These are phyloP conservation scores for Chaetomium strumarium DNA, from an alignment of 2,329 filamentous ascomycete genomes.

Conservation along the genomic window DNA sequence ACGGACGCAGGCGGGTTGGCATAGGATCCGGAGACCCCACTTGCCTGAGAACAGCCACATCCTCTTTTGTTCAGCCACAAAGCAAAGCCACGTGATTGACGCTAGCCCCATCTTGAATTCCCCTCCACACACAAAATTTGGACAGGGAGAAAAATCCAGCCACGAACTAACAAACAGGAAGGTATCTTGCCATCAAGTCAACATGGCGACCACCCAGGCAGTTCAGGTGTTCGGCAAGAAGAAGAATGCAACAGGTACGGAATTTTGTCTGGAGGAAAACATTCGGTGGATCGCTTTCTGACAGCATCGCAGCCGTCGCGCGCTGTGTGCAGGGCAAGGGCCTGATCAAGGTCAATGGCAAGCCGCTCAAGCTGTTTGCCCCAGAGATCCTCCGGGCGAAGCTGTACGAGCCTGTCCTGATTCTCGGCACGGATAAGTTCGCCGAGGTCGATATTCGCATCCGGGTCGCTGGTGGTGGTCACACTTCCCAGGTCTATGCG, in stretches of 20 bases:
- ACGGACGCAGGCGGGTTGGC: too few species aligned
- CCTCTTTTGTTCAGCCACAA: constrained; percentile 12
- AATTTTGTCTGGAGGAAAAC: constrained; percentile 11
- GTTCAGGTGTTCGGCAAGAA: constrained; percentile 99
- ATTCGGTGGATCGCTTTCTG: constrained; percentile 11
- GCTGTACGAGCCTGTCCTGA: constrained; percentile 98
- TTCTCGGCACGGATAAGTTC: constrained; percentile 82
- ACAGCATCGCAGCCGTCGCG: constrained; percentile 25
- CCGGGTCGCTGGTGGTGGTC: constrained; percentile 92
- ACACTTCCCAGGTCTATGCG: constrained; percentile 84
- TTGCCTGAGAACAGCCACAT: too few species aligned
- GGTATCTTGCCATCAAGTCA: constrained; percentile 35
- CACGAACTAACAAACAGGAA: constrained; percentile 25
- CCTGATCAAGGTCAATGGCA: constrained; percentile 98
- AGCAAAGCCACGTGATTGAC: constrained; percentile 23
- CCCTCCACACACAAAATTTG: constrained; percentile 28
- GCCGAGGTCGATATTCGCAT: constrained; percentile 88
- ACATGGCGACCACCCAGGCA: constrained; percentile 71
- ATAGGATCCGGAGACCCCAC: too few species aligned
- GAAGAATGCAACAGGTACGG: constrained; percentile 76
- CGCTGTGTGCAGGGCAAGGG: constrained; percentile 43
- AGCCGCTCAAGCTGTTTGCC: constrained; percentile 88
- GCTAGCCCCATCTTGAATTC: constrained; percentile 26
- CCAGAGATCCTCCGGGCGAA: constrained; percentile 98
- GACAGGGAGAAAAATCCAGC: constrained; percentile 23